phyloP scores from a whole-genome alignment of 345 rosid species.

The Salix caprea region DNA sequence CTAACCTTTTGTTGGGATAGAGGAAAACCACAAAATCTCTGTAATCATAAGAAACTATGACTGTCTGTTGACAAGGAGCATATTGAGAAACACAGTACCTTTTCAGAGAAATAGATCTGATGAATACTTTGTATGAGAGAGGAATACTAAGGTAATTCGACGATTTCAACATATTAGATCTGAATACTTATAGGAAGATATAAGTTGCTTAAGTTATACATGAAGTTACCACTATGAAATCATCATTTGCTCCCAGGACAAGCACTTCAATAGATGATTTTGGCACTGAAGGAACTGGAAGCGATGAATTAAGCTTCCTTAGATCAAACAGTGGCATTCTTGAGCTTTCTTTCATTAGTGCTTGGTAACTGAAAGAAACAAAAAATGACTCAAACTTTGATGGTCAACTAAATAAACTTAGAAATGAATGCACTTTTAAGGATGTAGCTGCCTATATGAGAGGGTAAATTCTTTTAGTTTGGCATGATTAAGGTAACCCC shows the following conservation, averaged over 20 bases:
- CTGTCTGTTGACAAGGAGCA: not conserved
- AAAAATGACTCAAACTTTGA: constrained; percentile 1
- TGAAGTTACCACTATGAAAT: constrained; percentile 73
- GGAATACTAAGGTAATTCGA: too few relatives aligned
- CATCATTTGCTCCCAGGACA: constrained; percentile 70
- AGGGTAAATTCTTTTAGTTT: not conserved
- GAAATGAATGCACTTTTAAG: not conserved
- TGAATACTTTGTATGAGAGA: too few relatives aligned
- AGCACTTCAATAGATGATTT: constrained; percentile 46
- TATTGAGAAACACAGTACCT: not conserved
- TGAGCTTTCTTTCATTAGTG: constrained; percentile 73
- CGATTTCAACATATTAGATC: too few relatives aligned
- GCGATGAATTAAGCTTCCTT: constrained; percentile 76
- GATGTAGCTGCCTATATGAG: too few relatives aligned
- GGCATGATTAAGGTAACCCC: not conserved
- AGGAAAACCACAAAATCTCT: too few relatives aligned
- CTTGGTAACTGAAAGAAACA: constrained; percentile 64
- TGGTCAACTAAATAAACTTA: not conserved
- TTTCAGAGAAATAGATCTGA: not conserved
- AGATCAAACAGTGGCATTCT: constrained; percentile 72
- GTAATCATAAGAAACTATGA: too few relatives aligned
- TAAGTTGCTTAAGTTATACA: not conserved
- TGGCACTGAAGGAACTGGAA: constrained; percentile 67
- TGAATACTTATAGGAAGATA: too few relatives aligned
- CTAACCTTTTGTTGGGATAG: too few relatives aligned